A percentile compares a stretch with the other conserved stretches of the same genome.
Conservation (phyloP, 2,329 filamentous ascomycete genomes). For the Phaeosphaeriaceae sp. region DNA sequence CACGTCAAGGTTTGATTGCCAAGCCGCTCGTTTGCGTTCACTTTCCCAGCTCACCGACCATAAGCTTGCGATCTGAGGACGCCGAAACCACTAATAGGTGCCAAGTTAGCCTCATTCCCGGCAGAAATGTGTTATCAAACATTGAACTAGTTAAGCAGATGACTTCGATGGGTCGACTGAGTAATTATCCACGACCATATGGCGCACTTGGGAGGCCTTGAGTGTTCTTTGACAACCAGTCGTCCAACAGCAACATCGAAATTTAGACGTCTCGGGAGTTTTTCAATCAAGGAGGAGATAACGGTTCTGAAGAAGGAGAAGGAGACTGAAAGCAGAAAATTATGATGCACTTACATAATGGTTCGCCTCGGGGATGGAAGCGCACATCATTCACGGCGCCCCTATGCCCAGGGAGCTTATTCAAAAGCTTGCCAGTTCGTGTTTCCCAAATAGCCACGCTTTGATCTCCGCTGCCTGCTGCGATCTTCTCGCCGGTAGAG, state of each 20-base stretch:
- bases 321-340: neutral
- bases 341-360: constrained; percentile 73
- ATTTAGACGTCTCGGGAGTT: too few species aligned
- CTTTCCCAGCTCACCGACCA: constrained; percentile 80
- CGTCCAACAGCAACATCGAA: too few species aligned
- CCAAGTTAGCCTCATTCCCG: constrained; percentile 36
- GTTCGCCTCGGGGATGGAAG: constrained; percentile 83
- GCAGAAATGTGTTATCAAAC: neutral
- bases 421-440: constrained; percentile 85
- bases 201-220: too few species aligned
- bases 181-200: neutral
- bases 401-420: constrained; percentile 95
- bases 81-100: constrained; percentile 74
- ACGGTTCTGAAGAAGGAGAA: neutral
- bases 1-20: constrained; percentile 28
- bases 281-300: neutral
- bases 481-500: constrained; percentile 81
- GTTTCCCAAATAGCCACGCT: constrained; percentile 91
- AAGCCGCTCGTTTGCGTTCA: constrained; percentile 47
- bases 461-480: constrained; percentile 86
- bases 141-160: constrained; percentile 20
- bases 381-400: constrained; percentile 94
- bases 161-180: neutral
- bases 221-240: too few species aligned
- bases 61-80: constrained; percentile 84